These are phyloP conservation scores for Mangifera indica DNA, from an alignment of 345 rosid genomes.

Conservation along the genomic window DNA sequence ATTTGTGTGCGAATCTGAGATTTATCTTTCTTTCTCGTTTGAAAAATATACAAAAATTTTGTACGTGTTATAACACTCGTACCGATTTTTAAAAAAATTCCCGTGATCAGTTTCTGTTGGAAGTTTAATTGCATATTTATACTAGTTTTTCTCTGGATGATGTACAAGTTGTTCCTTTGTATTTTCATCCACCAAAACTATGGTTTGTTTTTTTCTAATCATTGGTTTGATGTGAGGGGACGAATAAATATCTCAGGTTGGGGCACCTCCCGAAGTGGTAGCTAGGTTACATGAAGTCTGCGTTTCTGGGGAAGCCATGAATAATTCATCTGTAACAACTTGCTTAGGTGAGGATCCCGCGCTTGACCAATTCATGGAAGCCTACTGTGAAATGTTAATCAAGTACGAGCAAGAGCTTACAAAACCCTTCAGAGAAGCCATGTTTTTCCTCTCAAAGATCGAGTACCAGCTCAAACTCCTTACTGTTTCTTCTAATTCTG, in stretches of 20 bases:
- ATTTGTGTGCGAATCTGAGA: not conserved
- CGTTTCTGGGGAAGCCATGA: slow-evolving; percentile 31
- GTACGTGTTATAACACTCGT: not conserved
- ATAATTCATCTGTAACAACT: slow-evolving; percentile 12
- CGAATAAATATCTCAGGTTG: slow-evolving; percentile 31
- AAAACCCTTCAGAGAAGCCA: slow-evolving; percentile 45
- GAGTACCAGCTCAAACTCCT: slow-evolving; percentile 45
- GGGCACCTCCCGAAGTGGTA: slow-evolving; percentile 49
- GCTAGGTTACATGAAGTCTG: slow-evolving; percentile 39
- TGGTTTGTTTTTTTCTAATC: not conserved
- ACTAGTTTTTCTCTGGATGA: not conserved
- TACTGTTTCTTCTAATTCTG: slow-evolving; percentile 27
- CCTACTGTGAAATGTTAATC: slow-evolving; percentile 48
- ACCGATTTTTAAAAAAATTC: not conserved
- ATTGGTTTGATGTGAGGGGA: not conserved
- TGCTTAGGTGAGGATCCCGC: slow-evolving; percentile 42
- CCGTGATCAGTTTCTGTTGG: not conserved
- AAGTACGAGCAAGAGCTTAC: slow-evolving; percentile 48
- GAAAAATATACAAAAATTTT: not conserved
- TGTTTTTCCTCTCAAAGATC: slow-evolving; percentile 40
- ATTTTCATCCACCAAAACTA: not conserved
- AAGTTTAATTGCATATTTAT: not conserved
- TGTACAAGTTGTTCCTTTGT: not conserved
- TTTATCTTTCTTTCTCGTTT: not conserved
- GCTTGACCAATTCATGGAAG: slow-evolving; percentile 54